Evolutionary conservation across 2,329 filamentous ascomycete genomes (phyloP), one percentile per base, ranked within the genome.

Genomic region (Lasiodiplodia citricola): DNA sequence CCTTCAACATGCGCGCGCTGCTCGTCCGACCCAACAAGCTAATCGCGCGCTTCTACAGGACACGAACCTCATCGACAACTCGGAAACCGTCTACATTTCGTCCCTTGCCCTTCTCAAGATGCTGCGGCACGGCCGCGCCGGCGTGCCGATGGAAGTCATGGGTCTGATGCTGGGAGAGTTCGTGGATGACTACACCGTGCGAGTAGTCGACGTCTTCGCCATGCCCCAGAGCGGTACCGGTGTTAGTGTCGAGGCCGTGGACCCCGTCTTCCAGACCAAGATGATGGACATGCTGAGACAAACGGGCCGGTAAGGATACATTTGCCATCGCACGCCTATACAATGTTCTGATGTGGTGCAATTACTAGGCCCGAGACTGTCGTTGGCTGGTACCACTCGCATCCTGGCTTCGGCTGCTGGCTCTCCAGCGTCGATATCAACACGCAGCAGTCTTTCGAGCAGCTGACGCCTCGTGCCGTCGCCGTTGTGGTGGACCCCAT

Each of bases 211-310:
- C 82, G 96, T 99, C 35, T 99, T 99, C 82, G 96, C 96, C 70
- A 99, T 99, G 96, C 96, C 96, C 23, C 96, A 99, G 80, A 97
- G 94, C 75, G 96, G 96, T 83, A 99, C 96, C 1, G 96, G 96
- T 74, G 96, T 99, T 74, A 97, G 93, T 82, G 96, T 99, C 76
- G 96, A 99, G 83, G 96, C 96, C 64, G 96, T 99, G 72, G 96
- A 99, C 80, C 94, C 94, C 11, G 96, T 99, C 41, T 99, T 99
- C 82, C 96, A 99, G 85, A 97, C 94, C 77, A 99, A 97, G 87
- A 99, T 99, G 96, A 99, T 99, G 96, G 96, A 99, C 80, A 98
- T 99, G 96, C 86, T 99, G 80, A 88, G 92, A 77, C 96, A 99
- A 86, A 99, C 96, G 69, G 96, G 96, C 83, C 88, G 96, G 93